Percentiles rank a stretch among this genome's conserved stretches.
Evolutionary conservation across 306 rosid genomes (phyloP).

Genomic region (Medicago ruthenica): DNA sequence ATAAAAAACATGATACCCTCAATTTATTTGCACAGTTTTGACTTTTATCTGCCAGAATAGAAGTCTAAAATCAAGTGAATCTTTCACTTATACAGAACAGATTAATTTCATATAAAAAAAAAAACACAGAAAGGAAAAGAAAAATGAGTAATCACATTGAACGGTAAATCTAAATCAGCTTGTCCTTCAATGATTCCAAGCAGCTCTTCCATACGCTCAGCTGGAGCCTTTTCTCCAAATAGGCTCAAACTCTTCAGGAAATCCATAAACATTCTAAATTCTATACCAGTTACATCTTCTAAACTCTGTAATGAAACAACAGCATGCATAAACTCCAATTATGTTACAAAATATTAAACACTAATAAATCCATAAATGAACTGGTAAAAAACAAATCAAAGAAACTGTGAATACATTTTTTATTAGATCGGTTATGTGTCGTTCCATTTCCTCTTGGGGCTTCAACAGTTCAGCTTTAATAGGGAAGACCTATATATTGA

Average conservation of each 20-base stretch:
- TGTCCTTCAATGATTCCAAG: constrained; percentile 94
- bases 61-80: constrained; percentile 14
- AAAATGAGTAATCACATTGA: constrained; percentile 65
- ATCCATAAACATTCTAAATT: constrained; percentile 92
- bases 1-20: constrained; percentile 30
- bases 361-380: not conserved
- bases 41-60: constrained; percentile 21
- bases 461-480: constrained; percentile 84
- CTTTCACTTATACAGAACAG: constrained; percentile 13
- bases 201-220: constrained; percentile 86
- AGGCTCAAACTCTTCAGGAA: constrained; percentile 81
- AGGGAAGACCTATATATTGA: constrained; percentile 76
- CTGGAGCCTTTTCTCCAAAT: constrained; percentile 88
- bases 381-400: constrained; percentile 35
- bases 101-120: constrained; percentile 24
- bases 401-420: constrained; percentile 65
- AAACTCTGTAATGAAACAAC: constrained; percentile 67
- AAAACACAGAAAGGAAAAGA: not conserved
- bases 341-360: constrained; percentile 32
- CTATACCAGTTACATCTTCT: constrained; percentile 88
- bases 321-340: constrained; percentile 41
- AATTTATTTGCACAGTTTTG: not conserved
- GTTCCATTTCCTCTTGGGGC: constrained; percentile 97
- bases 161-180: constrained; percentile 86
- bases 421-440: constrained; percentile 93